Evolutionary conservation across 2,329 filamentous ascomycete genomes (phyloP), one percentile per base, ranked within the genome.

Genomic region (Ascochyta pisi): DNA sequence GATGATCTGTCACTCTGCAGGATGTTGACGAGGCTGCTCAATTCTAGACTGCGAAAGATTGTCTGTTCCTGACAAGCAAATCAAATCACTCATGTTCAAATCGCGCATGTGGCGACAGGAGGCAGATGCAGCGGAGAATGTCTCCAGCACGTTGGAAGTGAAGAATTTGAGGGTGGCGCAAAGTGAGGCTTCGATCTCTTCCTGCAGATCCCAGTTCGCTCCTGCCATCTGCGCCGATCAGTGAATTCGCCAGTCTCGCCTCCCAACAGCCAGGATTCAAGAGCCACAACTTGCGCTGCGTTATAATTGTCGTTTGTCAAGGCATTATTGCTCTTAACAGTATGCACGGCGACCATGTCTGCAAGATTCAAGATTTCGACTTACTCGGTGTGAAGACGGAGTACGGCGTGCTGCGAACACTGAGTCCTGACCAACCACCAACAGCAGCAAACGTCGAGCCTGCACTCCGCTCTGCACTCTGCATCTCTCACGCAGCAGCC

Each of bases 381-480:
- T 12, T 12, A 9, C 19, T 19, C n/a, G 19, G 19, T 37, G 35
- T 24, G n/a, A 13, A 51, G 29, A 23, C 46, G 42, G 53, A 56
- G 31, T 15, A 34, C 47, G 47, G 47, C 47, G 53, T 16, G 15
- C 27, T 50, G 53, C 53, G 53, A 45, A 35, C 31, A 23, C 23
- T 15, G 23, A n/a, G 6, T 6, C n/a, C 33, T 35, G 33, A 15
- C 9, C 29, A 46, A 29, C 52, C 46, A 42, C 31, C 40, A 27
- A 41, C 35, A 16, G 35, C 26, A 37, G 8, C 6, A 16, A 22
- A 26, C 6, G 6, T n/a, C 26, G 26, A 12, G 31, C 29, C 37
- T 43, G 42, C 48, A 57, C 47, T 48, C 39, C 41, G 27, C 38
- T 26, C 54, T 57, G 54, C 49, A 53, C 54, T 45, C 49, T 49